phyloP scores from a whole-genome alignment of 225 moss, liverwort and hornwort species.

The Climacium dendroides region DNA sequence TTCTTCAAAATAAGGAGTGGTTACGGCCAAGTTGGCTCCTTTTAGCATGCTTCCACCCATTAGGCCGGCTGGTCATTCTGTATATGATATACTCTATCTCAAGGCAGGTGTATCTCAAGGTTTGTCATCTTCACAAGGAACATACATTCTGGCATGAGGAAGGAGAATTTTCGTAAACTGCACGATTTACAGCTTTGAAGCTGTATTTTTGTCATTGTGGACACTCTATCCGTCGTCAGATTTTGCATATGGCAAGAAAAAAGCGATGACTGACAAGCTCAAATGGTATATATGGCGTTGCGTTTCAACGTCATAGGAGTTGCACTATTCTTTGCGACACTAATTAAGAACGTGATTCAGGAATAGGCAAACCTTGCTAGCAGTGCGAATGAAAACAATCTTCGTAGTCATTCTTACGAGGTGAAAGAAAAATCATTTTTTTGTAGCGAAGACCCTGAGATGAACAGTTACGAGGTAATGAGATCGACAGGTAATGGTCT shows the following conservation, averaged over 20 bases:
- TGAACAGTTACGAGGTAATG: neutral
- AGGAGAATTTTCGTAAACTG: neutral
- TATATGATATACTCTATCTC: neutral
- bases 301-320: neutral
- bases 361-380: neutral
- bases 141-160: neutral
- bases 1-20: no score
- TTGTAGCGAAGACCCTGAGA: neutral
- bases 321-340: neutral
- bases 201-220: neutral
- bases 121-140: neutral
- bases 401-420: no score
- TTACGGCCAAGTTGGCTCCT: no score
- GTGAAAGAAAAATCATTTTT: neutral
- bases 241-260: neutral
- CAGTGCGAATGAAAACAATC: neutral
- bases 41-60: no score
- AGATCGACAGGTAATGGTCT: no score
- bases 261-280: neutral
- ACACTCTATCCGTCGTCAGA: neutral
- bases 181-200: neutral
- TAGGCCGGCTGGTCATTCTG: no score
- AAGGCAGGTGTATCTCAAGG: neutral
- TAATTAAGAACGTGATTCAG: neutral
- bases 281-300: neutral